Percentiles rank a stretch among this genome's conserved stretches.
phyloP scores from a whole-genome alignment of 2,329 filamentous ascomycete species.

The Xylaria sp. region DNA sequence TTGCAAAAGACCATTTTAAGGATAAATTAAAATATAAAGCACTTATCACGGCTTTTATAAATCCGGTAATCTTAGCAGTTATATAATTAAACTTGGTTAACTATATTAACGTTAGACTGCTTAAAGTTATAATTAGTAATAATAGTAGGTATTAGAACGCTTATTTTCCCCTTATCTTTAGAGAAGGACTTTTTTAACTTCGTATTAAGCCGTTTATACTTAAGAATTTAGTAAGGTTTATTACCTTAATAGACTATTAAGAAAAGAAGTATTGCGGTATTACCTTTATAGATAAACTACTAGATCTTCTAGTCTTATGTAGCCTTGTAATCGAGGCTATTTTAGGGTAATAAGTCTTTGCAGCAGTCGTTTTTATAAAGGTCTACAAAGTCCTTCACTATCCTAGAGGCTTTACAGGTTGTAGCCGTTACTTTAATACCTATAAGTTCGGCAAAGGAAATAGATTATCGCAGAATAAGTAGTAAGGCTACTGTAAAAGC shows the following conservation, averaged over 20 bases:
- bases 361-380: background rate
- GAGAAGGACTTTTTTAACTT: too few relatives aligned
- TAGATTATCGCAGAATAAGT: background rate
- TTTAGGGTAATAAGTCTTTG: background rate
- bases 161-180: too few relatives aligned
- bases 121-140: background rate
- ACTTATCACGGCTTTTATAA: background rate
- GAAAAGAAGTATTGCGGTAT: background rate
- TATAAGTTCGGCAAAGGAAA: background rate
- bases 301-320: background rate
- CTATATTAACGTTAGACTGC: background rate
- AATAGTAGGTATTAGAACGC: too few relatives aligned
- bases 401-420: background rate
- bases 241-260: background rate
- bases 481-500: background rate
- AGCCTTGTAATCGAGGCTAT: background rate
- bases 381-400: background rate
- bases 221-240: too few relatives aligned
- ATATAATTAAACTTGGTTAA: background rate
- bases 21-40: background rate
- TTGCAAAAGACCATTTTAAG: background rate
- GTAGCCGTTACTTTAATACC: background rate
- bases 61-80: background rate
- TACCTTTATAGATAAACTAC: conserved; percentile 1
- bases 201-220: too few relatives aligned